Evolutionary conservation across 768 basidiomycete species (phyloP).

Genomic region (Tubosaeta brunneosetosa): DNA sequence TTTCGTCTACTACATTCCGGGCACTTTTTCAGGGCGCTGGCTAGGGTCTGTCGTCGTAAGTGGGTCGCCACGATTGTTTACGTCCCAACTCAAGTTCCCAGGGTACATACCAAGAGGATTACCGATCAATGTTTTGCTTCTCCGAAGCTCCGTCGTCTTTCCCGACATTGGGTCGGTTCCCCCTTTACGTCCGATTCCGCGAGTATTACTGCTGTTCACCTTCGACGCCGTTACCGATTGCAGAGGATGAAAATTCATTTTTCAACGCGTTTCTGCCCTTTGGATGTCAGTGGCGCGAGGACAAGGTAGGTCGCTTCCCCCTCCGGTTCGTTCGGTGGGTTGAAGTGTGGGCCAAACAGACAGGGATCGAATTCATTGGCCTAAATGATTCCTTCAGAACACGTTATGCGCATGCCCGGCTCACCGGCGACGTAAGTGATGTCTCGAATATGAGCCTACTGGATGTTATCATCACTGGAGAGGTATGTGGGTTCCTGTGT

Average conservation of each 20-base stretch:
- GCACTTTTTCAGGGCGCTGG: conserved; percentile 45
- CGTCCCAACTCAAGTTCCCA: conserved; percentile 16
- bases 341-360: conserved; percentile 10
- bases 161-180: conserved; percentile 36
- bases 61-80: background rate
- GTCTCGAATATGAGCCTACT: conserved; percentile 18
- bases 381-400: conserved; percentile 33
- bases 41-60: conserved; percentile 46
- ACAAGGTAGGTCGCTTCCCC: conserved; percentile 17
- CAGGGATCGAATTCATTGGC: conserved; percentile 30
- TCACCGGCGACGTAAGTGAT: conserved; percentile 12
- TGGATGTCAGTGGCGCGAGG: conserved; percentile 33
- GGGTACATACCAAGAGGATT: conserved; percentile 38
- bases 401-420: conserved; percentile 36
- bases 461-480: conserved; percentile 52
- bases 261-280: conserved; percentile 46
- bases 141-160: conserved; percentile 33
- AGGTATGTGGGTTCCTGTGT: conserved; percentile 32
- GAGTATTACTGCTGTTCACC: conserved; percentile 43
- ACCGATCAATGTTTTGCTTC: conserved; percentile 34
- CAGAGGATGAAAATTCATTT: conserved; percentile 33
- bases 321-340: background rate
- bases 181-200: conserved; percentile 45
- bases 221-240: conserved; percentile 31
- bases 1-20: conserved; percentile 36